phyloP scores from a whole-genome alignment of 805 yeast genomes.

The Ogataea zsoltii region DNA sequence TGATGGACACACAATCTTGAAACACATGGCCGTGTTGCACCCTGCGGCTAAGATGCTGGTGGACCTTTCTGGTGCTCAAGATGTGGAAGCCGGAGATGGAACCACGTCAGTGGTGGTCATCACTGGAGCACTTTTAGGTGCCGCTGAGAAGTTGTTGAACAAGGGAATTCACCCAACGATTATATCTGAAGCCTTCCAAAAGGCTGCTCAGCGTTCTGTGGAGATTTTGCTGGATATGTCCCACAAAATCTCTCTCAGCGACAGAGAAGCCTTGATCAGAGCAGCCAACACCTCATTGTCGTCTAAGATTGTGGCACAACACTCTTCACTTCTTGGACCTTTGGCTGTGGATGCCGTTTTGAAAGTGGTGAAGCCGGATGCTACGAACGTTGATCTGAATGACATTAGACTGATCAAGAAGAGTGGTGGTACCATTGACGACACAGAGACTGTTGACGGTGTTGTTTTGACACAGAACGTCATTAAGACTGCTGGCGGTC shows the following conservation, averaged over 20 bases:
- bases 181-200: conserved; percentile 89
- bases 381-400: conserved; percentile 76
- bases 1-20: conserved; percentile 96
- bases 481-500: conserved; percentile 91
- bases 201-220: conserved; percentile 81
- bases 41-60: conserved; percentile 98
- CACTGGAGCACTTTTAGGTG: conserved; percentile 91
- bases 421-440: conserved; percentile 97
- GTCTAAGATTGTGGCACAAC: conserved; percentile 94
- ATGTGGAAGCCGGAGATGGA: conserved; percentile 99
- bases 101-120: conserved; percentile 96
- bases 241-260: conserved; percentile 71
- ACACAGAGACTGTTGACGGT: conserved; percentile 90
- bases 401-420: conserved; percentile 90
- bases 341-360: conserved; percentile 92
- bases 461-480: conserved; percentile 91
- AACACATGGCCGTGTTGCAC: conserved; percentile 97
- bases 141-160: conserved; percentile 86
- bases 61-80: conserved; percentile 96
- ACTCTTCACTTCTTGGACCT: conserved; percentile 82
- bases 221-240: conserved; percentile 85
- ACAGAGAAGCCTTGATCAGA: conserved; percentile 78
- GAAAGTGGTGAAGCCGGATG: conserved; percentile 50
- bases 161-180: conserved; percentile 95
- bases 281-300: conserved; percentile 95